A percentile compares a stretch with the other conserved stretches of the same genome.
These are phyloP conservation scores for Euphorbia schlechtendalii DNA, from an alignment of 441 rosid genomes.

Conservation along the genomic window DNA sequence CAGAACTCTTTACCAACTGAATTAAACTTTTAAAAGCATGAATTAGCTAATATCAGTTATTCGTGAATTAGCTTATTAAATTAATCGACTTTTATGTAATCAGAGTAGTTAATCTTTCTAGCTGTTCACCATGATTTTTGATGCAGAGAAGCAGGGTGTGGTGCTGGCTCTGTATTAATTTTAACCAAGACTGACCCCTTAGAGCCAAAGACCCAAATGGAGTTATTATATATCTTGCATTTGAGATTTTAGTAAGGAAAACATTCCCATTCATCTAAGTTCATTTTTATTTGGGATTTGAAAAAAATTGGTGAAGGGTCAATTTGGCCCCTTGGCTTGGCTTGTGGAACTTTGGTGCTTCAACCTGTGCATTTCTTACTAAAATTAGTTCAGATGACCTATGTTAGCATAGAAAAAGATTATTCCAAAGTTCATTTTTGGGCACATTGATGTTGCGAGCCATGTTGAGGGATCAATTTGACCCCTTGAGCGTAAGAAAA, in stretches of 20 bases:
- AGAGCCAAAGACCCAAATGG: slow-evolving; percentile 39
- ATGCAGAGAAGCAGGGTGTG: slow-evolving; percentile 59
- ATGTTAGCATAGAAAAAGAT: not conserved
- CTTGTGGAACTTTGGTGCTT: not conserved
- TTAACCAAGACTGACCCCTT: slow-evolving; percentile 47
- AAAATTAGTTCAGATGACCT: not conserved
- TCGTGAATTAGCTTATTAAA: slow-evolving; percentile 19
- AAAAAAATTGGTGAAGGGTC: not conserved
- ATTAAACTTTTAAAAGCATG: not conserved
- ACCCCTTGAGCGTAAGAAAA: slow-evolving; percentile 5
- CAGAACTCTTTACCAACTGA: slow-evolving; percentile 4
- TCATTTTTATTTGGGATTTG: slow-evolving; percentile 7
- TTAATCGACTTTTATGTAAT: slow-evolving; percentile 16
- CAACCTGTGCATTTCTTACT: not conserved
- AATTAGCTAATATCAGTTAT: slow-evolving; percentile 14
- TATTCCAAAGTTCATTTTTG: not conserved
- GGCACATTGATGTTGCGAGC: not conserved
- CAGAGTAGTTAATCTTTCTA: slow-evolving; percentile 35
- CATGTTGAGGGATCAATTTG: not conserved
- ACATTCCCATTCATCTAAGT: slow-evolving; percentile 20
- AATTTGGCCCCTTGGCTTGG: not conserved
- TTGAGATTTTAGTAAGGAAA: slow-evolving; percentile 44
- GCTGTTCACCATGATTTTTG: slow-evolving; percentile 51
- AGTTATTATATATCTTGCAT: slow-evolving; percentile 46
- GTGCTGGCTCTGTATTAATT: slow-evolving; percentile 56